A percentile compares a stretch with the other conserved stretches of the same genome.
phyloP scores from a whole-genome alignment of 2,329 filamentous ascomycete genomes.

The Neonectria coccinea region DNA sequence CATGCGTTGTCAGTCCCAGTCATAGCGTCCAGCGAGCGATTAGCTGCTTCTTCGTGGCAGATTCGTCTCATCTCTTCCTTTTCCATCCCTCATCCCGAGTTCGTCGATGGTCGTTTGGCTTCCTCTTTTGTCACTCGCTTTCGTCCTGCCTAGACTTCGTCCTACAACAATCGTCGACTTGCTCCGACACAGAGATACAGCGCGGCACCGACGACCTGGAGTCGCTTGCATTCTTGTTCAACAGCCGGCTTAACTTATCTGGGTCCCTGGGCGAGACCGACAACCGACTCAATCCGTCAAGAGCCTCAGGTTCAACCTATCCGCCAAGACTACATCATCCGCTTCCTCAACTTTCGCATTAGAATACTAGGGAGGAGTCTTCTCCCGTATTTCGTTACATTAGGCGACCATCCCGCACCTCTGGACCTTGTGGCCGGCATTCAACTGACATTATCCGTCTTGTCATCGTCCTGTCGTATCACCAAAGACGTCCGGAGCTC shows the following conservation, averaged over 20 bases:
- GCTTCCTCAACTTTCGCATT: conserved; percentile 29
- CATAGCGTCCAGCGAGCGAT: conserved; percentile 40
- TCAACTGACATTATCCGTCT: conserved; percentile 38
- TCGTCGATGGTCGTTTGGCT: conserved; percentile 32
- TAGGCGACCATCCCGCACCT: conserved; percentile 29
- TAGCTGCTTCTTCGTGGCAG: conserved; percentile 41
- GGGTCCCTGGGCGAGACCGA: conserved; percentile 35
- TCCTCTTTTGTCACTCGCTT: conserved; percentile 34
- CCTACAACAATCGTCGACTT: conserved; percentile 28
- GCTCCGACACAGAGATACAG: conserved; percentile 26
- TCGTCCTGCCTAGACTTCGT: conserved; percentile 15
- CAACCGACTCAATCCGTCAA: conserved; percentile 39
- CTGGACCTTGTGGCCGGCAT: conserved; percentile 32
- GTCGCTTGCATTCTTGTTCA: conserved; percentile 28
- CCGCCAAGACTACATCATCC: conserved; percentile 31
- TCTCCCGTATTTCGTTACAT: conserved; percentile 34
- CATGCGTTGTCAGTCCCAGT: conserved; percentile 45
- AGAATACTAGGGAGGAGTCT: conserved; percentile 35
- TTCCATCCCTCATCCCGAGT: conserved; percentile 37
- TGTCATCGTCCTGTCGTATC: conserved; percentile 30
- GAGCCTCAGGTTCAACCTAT: conserved; percentile 37
- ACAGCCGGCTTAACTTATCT: conserved; percentile 29
- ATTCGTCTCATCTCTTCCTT: conserved; percentile 47
- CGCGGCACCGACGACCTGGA: conserved; percentile 35
- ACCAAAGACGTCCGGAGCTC: conserved; percentile 29